These are phyloP conservation scores for Sphagnum magellanicum DNA, from an alignment of 228 moss, liverwort and hornwort genomes.

Conservation along the genomic window DNA sequence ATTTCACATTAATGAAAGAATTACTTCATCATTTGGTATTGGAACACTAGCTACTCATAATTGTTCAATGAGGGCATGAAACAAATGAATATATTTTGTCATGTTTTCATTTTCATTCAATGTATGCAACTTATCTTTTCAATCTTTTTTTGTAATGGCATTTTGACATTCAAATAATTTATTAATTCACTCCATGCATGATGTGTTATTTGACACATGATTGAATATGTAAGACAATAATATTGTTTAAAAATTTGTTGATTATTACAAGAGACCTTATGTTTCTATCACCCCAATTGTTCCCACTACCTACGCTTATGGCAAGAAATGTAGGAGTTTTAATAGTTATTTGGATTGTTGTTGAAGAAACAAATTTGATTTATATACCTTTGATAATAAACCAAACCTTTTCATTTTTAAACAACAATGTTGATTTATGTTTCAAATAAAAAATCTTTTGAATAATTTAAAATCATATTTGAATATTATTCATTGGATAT, in stretches of 20 bases:
- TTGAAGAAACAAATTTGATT: not conserved
- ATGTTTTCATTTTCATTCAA: constrained; percentile 3
- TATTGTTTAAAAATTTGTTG: too few relatives aligned
- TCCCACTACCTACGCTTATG: not conserved
- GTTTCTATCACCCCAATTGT: not conserved
- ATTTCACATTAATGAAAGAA: constrained; percentile 1
- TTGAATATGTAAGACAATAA: too few relatives aligned
- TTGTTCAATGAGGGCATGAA: not conserved
- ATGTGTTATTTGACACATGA: not conserved
- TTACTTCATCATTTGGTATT: not conserved
- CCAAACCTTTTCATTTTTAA: not conserved
- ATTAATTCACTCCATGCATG: not conserved
- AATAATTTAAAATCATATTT: too few relatives aligned
- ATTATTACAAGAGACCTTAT: too few relatives aligned
- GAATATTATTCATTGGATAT: too few relatives aligned
- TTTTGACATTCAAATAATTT: constrained; percentile 2
- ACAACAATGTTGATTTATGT: not conserved
- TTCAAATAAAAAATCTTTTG: not conserved
- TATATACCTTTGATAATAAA: not conserved
- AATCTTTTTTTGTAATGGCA: constrained; percentile 2
- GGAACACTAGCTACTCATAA: not conserved
- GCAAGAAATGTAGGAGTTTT: not conserved
- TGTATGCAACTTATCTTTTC: not conserved
- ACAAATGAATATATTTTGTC: not conserved
- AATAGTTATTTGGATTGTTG: not conserved